Base-by-base conservation (phyloP, 2,329 filamentous ascomycete genomes). In the Colletotrichum sp. region DNA sequence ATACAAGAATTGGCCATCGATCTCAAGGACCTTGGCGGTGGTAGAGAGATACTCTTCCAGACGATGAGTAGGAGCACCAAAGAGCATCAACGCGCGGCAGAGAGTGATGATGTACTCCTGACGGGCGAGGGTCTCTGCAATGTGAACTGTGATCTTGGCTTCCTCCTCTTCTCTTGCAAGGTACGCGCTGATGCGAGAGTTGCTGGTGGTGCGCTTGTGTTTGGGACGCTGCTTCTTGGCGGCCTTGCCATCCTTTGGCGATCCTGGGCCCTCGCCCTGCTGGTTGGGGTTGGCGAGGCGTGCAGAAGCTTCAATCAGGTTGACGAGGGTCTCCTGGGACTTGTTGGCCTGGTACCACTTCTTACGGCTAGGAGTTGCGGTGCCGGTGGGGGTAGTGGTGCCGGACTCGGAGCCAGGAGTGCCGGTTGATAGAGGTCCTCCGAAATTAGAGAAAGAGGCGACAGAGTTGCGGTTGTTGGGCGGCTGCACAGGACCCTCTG, bases 1-100 rank as follows among this genome's bases (percentile, higher is more conserved):
- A 80, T 98, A 98, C 30, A 98, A 86, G 80, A 97, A 98, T 80
- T 98, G 95, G 9, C 94, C 94, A 78, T 98, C 94, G 34, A 98
- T 96, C 83, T 96, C 94, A 44, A 98, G 89, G 6, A 96, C 94
- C 24, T 94, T 90, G 6, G 96, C 93, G 7, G 94, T 95, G 93
- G 96, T 97, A 78, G 90, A 93, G 88, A 98, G 92, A 81, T 98
- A 98, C 82, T 98, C 94, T 84, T 98, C 96, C 12, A 98, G 87
- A 10, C 96, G 92, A 86, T 98, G 96, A 0, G 95, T 98, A 0
- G 96, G 96, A 1, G 96, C 96, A 16, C 96, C 96, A 78, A 94
- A 98, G 77, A 92, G 89, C 95, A 98, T 98, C 76, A 98, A 85
- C 1, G 95, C 94, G 59, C 92, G 92, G 83, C 96, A 98, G 6